Percentiles rank a stretch among this genome's conserved stretches.
phyloP scores from a whole-genome alignment of 2,329 filamentous ascomycete genomes.

The Apiospora hydei region DNA sequence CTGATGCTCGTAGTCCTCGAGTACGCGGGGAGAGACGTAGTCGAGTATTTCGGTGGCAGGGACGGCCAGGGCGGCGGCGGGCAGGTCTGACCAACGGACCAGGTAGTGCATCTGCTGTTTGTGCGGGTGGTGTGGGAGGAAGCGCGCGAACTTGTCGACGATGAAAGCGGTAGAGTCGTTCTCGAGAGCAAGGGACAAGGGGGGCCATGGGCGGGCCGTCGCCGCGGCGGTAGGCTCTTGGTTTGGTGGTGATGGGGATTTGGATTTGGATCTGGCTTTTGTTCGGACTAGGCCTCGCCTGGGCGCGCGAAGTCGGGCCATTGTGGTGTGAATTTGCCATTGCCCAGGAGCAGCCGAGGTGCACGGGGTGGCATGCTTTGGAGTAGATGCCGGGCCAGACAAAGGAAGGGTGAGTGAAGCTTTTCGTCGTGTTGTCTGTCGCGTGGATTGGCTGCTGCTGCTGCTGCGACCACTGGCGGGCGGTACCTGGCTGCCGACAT shows the following conservation, averaged over 20 bases:
- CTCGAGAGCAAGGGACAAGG: slow-evolving; percentile 55
- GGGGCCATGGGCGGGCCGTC: slow-evolving; percentile 56
- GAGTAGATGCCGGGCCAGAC: background rate
- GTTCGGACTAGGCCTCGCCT: background rate
- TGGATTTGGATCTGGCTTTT: slow-evolving; percentile 32
- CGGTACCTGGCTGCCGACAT: background rate
- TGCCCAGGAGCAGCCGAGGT: slow-evolving; percentile 10
- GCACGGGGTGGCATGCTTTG: background rate
- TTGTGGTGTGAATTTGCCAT: background rate
- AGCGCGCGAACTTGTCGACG: slow-evolving; percentile 57
- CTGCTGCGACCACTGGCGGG: too few species aligned
- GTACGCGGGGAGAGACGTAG: slow-evolving; percentile 62
- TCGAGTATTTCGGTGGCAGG: slow-evolving; percentile 57
- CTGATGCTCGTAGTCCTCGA: slow-evolving; percentile 65
- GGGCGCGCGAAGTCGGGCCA: background rate
- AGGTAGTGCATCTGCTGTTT: slow-evolving; percentile 58
- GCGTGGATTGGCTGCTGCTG: background rate
- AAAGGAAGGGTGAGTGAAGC: background rate
- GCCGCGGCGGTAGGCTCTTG: slow-evolving; percentile 51
- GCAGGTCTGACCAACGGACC: slow-evolving; percentile 62
- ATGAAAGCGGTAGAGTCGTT: slow-evolving; percentile 65
- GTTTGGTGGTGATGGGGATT: slow-evolving; percentile 43
- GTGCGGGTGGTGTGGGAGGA: slow-evolving; percentile 38
- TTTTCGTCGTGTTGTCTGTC: background rate
- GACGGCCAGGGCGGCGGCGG: slow-evolving; percentile 55